Base-by-base conservation (phyloP, 2,329 filamentous ascomycete genomes). In the Monosporascus sp. region DNA sequence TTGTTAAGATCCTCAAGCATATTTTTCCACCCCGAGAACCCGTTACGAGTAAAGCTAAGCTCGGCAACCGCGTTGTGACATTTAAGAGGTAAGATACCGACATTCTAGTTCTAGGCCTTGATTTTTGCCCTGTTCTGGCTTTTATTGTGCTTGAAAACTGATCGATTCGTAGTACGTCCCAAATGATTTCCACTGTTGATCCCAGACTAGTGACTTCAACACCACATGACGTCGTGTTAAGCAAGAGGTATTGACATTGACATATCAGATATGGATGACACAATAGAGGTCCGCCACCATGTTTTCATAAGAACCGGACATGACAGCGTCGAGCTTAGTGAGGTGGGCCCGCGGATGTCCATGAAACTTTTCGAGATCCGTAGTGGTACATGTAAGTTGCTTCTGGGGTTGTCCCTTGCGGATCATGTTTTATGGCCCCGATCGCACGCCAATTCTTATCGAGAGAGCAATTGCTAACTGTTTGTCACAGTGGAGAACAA, bases 291-390 rank as follows among this genome's bases (percentile, higher is more conserved):
- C 46, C 83, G 94, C 4, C 90, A 96, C 69, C 88, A 91, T 69
- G 92, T 99, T 2, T 99, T 97, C 67, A 93, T 99, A 18, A 87
- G 89, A 69, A 97, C 94, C 0, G 88, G 89, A 1, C 94, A 93
- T 67, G 86, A 96, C 66, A 89, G 87, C 54, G 90, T 97, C 3
- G 91, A 96, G 70, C 73, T 96, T 62, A 87, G 89, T 15, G 91
- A 96, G 70, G 90, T 96, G 49, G 91, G 93, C 0, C 94, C 94
- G 1, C 81, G 94, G 53, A 96, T 97, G 90, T 96, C 91, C n/a
- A 94, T 97, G 90, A 81, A 90, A 61, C 77, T 91, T 50, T 99
- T 97, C 67, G 90, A 97, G 74, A 96, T 99, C 57, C 81, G 92
- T 47, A 87, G 87, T 50, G 93, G 94, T 17, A 96, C 43, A 46